Evolutionary conservation across 768 basidiomycete genomes (phyloP).

Genomic region (Pleurotus giganteus): DNA sequence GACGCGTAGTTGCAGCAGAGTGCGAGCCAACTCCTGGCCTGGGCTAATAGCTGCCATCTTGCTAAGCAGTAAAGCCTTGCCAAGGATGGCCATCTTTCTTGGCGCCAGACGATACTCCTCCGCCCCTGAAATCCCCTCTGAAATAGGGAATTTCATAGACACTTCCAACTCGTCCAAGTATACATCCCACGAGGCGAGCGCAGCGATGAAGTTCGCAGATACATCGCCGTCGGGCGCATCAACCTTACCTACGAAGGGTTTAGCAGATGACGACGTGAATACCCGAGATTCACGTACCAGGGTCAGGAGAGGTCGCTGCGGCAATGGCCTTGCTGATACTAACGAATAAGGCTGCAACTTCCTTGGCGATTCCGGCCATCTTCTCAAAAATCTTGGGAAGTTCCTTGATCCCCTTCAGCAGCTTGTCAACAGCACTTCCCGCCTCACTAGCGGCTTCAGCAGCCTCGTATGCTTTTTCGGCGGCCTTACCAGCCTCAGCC

Average conservation of each 20-base stretch:
- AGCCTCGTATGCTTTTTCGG: not conserved
- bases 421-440: not conserved
- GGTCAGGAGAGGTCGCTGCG: not conserved
- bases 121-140: not conserved
- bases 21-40: not conserved
- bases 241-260: not conserved
- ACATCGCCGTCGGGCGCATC: not conserved
- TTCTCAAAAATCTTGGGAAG: not conserved
- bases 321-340: not conserved
- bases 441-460: not conserved
- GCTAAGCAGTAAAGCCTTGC: not conserved
- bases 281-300: not conserved
- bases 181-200: not conserved
- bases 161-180: not conserved
- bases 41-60: not conserved
- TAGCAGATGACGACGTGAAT: not conserved
- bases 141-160: not conserved
- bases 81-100: not conserved
- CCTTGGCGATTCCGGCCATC: not conserved
- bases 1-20: not conserved
- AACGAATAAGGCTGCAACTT: not conserved
- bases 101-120: not conserved
- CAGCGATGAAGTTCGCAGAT: not conserved
- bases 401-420: not conserved
- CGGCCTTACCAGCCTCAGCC: not conserved